A percentile compares a stretch with the other conserved stretches of the same genome.
Conservation (phyloP, 1,139 yeast genomes). For the Geotrichum phurueaensis region DNA sequence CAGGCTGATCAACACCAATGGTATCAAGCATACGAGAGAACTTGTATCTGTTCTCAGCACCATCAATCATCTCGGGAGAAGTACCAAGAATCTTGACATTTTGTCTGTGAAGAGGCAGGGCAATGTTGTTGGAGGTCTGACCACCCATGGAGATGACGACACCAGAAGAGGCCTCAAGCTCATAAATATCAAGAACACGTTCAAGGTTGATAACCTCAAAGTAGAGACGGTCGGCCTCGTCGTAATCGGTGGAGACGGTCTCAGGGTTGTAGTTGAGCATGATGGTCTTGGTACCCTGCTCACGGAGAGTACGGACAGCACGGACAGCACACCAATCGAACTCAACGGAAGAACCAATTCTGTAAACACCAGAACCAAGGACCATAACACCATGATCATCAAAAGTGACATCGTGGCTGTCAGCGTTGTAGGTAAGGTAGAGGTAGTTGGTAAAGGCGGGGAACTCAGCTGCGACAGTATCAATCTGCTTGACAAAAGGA, state of each 20-base stretch:
- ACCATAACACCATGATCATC: slow-evolving; percentile 91
- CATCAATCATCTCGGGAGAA: slow-evolving; percentile 88
- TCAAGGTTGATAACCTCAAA: slow-evolving; percentile 93
- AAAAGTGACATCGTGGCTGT: slow-evolving; percentile 74
- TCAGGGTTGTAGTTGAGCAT: slow-evolving; percentile 98
- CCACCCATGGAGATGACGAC: slow-evolving; percentile 97
- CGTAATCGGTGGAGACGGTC: slow-evolving; percentile 96
- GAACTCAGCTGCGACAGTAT: slow-evolving; percentile 97
- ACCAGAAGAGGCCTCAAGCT: slow-evolving; percentile 80
- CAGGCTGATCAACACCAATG: slow-evolving; percentile 90
- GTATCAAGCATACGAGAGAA: slow-evolving; percentile 91
- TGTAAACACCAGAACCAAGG: slow-evolving; percentile 95
- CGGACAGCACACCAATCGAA: slow-evolving; percentile 99
- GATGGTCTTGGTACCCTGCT: slow-evolving; percentile 78
- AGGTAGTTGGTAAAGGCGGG: slow-evolving; percentile 95
- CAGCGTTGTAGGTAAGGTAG: slow-evolving; percentile 93
- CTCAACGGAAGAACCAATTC: slow-evolving; percentile 97
- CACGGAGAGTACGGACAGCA: slow-evolving; percentile 90
- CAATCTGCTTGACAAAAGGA: slow-evolving; percentile 95
- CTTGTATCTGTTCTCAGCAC: slow-evolving; percentile 97
- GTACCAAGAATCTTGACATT: slow-evolving; percentile 89
- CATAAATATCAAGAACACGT: slow-evolving; percentile 96
- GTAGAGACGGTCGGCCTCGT: slow-evolving; percentile 94
- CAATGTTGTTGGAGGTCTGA: slow-evolving; percentile 95
- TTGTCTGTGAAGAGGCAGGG: slow-evolving; percentile 65